phyloP scores from a whole-genome alignment of 306 rosid species.

The Malus sylvestris region DNA sequence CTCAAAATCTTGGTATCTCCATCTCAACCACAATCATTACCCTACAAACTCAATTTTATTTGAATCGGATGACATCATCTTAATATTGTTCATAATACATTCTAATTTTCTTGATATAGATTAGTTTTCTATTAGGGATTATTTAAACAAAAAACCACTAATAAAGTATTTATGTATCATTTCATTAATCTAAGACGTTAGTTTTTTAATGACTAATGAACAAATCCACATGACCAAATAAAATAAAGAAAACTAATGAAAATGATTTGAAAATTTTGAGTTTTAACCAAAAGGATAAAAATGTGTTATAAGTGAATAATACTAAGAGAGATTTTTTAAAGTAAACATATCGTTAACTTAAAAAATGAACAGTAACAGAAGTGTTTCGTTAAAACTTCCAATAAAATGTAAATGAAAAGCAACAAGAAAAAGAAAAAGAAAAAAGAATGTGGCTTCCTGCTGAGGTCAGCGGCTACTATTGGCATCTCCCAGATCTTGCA shows the following conservation, averaged over 20 bases:
- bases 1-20: too few species aligned
- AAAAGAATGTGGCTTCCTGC: conserved; percentile 26
- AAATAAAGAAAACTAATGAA: not conserved
- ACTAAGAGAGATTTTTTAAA: rapidly evolving
- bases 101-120: not conserved
- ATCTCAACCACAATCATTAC: not conserved
- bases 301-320: rapidly evolving
- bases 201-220: not conserved
- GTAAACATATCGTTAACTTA: too few species aligned
- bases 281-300: too few species aligned
- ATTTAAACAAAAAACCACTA: not conserved
- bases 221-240: not conserved
- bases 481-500: conserved; percentile 56
- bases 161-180: not conserved
- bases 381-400: rapidly evolving
- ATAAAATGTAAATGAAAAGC: not conserved
- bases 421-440: not conserved
- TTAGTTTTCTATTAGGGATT: not conserved
- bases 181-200: not conserved
- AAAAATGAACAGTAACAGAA: too few species aligned
- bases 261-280: too few species aligned
- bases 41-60: not conserved
- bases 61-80: not conserved
- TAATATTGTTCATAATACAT: not conserved
- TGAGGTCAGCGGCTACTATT: conserved; percentile 46